phyloP scores from a whole-genome alignment of 768 basidiomycete genomes.

The Psilocybe tampanensis region DNA sequence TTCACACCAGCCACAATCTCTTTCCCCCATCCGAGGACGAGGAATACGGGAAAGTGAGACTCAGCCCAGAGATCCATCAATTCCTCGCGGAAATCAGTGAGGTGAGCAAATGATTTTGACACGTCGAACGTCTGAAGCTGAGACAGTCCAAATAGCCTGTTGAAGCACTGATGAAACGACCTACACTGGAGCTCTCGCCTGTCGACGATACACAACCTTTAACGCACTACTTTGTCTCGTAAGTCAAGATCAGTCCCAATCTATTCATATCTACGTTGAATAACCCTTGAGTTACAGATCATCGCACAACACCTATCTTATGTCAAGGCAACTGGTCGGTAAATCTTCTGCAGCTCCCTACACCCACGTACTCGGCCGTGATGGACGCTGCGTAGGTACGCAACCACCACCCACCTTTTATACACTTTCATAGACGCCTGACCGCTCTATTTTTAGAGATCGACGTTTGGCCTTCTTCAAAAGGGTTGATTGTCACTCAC shows the following conservation, averaged over 20 bases:
- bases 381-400: constrained; percentile 53
- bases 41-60: constrained; percentile 24
- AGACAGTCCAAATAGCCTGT: constrained; percentile 24
- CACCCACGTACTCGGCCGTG: constrained; percentile 51
- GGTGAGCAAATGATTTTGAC: constrained; percentile 22
- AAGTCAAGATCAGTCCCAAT: constrained; percentile 19
- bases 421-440: background rate
- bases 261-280: background rate
- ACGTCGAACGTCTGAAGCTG: background rate
- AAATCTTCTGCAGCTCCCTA: constrained; percentile 55
- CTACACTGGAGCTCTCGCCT: constrained; percentile 34
- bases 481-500: constrained; percentile 60
- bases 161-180: constrained; percentile 37
- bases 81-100: constrained; percentile 34
- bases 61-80: constrained; percentile 40
- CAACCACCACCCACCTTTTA: constrained; percentile 6
- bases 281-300: constrained; percentile 38
- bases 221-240: constrained; percentile 62
- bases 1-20: constrained; percentile 37
- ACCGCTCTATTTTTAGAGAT: constrained; percentile 42
- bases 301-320: constrained; percentile 69
- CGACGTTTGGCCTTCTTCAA: constrained; percentile 63
- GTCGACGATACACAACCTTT: constrained; percentile 50
- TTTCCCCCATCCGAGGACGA: constrained; percentile 18
- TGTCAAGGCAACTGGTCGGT: constrained; percentile 59